Evolutionary conservation across 768 basidiomycete genomes (phyloP).

Genomic region (Brasilioporus rufonigricans): DNA sequence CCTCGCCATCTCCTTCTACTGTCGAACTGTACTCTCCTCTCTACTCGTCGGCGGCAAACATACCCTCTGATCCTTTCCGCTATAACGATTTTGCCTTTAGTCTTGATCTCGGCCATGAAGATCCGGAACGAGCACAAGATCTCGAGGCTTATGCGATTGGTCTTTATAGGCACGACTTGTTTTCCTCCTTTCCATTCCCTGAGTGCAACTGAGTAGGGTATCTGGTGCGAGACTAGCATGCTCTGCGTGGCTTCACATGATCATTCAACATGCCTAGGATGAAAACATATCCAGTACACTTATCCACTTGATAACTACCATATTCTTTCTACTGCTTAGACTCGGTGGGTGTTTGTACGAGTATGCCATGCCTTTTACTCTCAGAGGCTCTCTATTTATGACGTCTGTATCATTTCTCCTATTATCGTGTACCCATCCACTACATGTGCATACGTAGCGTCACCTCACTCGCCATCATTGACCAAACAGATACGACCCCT

Average conservation of each 20-base stretch:
- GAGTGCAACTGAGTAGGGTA: constrained; percentile 16
- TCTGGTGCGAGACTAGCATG: not conserved
- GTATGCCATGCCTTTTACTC: constrained; percentile 2
- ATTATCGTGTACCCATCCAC: not conserved
- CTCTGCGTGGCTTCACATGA: not conserved
- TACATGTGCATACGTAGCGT: not conserved
- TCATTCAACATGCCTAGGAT: not conserved
- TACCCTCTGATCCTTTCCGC: constrained; percentile 3
- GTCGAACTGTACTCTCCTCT: not conserved
- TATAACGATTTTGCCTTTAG: constrained; percentile 2
- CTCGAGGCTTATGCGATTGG: constrained; percentile 32
- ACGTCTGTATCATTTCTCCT: not conserved
- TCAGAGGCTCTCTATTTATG: not conserved
- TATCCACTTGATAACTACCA: not conserved
- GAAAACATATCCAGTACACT: no score
- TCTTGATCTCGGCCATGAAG: constrained; percentile 11
- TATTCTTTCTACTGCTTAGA: constrained; percentile 3
- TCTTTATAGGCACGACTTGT: constrained; percentile 26
- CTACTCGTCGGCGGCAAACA: not conserved
- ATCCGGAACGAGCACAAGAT: constrained; percentile 25
- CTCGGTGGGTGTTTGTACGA: not conserved
- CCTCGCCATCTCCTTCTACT: constrained; percentile 1
- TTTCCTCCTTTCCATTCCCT: constrained; percentile 18
- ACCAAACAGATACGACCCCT: no score
- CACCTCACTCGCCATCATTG: not conserved